Percentiles rank a stretch among this genome's conserved stretches.
Evolutionary conservation across 2,329 filamentous ascomycete genomes (phyloP).

Genomic region (Stemphylium vesicarium): DNA sequence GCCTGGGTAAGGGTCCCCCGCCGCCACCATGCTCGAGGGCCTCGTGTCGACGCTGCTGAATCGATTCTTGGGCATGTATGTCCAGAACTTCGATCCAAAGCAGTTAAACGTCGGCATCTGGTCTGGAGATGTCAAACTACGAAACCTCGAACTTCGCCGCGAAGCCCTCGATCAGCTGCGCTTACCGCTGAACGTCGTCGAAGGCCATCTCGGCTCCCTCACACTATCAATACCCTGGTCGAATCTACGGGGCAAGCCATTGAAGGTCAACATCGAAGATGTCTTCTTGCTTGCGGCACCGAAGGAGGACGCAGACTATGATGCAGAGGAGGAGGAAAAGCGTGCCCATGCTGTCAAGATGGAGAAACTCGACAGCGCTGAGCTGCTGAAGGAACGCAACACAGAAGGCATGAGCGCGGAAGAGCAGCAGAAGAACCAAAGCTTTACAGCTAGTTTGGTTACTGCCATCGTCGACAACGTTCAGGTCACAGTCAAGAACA

Average conservation of each 20-base stretch:
- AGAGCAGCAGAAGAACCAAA: constrained; percentile 97
- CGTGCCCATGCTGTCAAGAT: constrained; percentile 93
- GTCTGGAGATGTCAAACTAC: constrained; percentile 96
- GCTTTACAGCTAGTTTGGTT: constrained; percentile 91
- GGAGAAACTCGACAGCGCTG: constrained; percentile 96
- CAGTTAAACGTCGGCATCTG: constrained; percentile 99
- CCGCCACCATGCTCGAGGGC: constrained; percentile 86
- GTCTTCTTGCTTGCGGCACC: constrained; percentile 94
- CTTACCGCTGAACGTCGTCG: constrained; percentile 93
- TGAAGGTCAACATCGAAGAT: constrained; percentile 95
- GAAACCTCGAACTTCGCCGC: constrained; percentile 86
- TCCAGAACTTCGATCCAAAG: constrained; percentile 98
- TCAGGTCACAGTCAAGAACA: constrained; percentile 97
- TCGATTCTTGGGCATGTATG: constrained; percentile 99
- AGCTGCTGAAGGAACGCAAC: constrained; percentile 89
- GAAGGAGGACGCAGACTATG: constrained; percentile 92
- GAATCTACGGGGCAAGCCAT: constrained; percentile 90
- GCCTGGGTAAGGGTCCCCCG: constrained; percentile 74
- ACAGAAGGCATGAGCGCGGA: constrained; percentile 93
- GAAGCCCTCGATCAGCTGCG: constrained; percentile 97
- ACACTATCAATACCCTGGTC: constrained; percentile 97
- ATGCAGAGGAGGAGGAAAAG: constrained; percentile 88
- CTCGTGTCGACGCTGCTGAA: constrained; percentile 97
- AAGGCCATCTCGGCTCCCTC: constrained; percentile 90
- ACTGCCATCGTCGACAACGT: constrained; percentile 99